Conservation (phyloP, 192 early-diverging fungal species). For the Rhizophagus prolifer region DNA sequence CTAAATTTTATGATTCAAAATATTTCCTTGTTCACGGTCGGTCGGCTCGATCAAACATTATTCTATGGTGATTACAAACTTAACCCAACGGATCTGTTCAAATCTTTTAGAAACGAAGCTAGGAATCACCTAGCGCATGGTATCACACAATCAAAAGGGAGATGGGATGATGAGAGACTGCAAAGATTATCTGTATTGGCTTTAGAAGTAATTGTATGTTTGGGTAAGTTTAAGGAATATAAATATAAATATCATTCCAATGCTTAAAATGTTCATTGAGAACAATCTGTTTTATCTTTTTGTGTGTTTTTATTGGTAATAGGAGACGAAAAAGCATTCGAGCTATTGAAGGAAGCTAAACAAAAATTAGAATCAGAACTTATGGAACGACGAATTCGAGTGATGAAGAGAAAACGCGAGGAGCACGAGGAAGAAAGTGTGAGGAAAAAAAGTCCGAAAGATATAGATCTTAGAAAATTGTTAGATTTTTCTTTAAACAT, state of each 20-base stretch:
- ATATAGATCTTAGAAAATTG: not conserved
- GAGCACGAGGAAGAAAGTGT: not conserved
- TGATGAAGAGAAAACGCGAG: not conserved
- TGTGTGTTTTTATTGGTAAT: not conserved
- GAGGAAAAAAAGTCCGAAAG: not conserved
- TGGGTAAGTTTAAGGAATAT: not conserved
- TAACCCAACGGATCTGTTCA: not conserved
- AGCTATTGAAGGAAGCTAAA: not conserved
- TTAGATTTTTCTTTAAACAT: not conserved
- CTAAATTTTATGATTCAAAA: constrained; percentile 15
- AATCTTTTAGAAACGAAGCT: not conserved
- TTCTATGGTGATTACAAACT: not conserved
- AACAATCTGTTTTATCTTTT: not conserved
- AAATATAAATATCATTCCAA: too few relatives aligned
- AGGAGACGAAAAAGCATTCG: not conserved
- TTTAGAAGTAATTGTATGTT: not conserved
- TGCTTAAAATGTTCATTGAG: not conserved
- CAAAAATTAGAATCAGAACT: constrained; percentile 1
- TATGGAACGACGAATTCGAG: not conserved
- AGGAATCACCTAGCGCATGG: not conserved
- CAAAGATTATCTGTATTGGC: not conserved
- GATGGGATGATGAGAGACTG: constrained; percentile 2
- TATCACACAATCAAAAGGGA: constrained; percentile 5
- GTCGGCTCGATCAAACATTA: constrained; percentile 9
- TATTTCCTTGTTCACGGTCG: constrained; percentile 15